Evolutionary conservation across 345 rosid species (phyloP).

Genomic region (Cardiospermum halicacabum): DNA sequence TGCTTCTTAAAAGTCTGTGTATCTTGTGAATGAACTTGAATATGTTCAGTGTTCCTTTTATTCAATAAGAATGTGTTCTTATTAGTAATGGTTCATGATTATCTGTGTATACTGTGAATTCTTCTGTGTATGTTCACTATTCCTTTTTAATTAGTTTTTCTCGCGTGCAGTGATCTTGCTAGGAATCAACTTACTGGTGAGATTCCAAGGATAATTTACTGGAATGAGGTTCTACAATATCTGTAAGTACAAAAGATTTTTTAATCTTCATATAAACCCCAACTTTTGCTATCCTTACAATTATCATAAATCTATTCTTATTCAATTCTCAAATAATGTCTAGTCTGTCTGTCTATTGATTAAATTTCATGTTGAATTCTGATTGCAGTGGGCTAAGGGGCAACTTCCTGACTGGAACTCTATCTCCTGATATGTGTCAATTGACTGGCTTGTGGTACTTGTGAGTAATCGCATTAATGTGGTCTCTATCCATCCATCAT

Average conservation of each 20-base stretch:
- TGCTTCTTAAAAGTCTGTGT: too few relatives aligned
- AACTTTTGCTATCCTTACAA: not conserved
- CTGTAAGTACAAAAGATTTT: conserved; percentile 45
- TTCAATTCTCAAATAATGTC: not conserved
- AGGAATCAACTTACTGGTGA: conserved; percentile 74
- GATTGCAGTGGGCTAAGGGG: conserved; percentile 73
- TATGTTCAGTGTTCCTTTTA: too few relatives aligned
- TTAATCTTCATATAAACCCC: not conserved
- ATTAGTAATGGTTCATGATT: too few relatives aligned
- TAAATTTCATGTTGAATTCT: not conserved
- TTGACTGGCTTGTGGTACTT: conserved; percentile 94
- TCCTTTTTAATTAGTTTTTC: not conserved
- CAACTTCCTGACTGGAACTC: conserved; percentile 67
- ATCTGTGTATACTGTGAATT: not conserved
- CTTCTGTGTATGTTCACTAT: not conserved
- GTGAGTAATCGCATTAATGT: conserved; percentile 42
- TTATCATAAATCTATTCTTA: not conserved
- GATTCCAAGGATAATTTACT: conserved; percentile 80
- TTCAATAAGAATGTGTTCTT: not conserved
- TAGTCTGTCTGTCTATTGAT: too few relatives aligned
- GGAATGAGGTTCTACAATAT: conserved; percentile 96
- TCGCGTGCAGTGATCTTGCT: conserved; percentile 64
- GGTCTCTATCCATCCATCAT: not conserved
- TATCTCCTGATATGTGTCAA: conserved; percentile 91
- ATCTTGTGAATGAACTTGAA: too few relatives aligned